Evolutionary conservation across 2,329 filamentous ascomycete genomes (phyloP), one percentile per base, ranked within the genome.

Genomic region (Neocucurbitaria cava): DNA sequence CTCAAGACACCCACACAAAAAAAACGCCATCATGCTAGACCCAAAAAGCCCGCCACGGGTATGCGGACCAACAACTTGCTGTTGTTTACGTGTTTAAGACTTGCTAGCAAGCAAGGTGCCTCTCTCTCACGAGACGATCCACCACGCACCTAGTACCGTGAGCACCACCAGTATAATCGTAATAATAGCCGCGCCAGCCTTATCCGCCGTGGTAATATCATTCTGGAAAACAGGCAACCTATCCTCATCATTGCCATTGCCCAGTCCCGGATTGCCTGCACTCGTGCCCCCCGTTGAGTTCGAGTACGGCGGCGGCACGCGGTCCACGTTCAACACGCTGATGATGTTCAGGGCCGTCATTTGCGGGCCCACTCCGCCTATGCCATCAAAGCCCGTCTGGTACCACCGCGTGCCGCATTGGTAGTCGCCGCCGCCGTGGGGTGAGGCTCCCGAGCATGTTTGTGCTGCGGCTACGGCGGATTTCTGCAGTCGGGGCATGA

Each of bases 331-430:
- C 44, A 79, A 71, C 31, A 77, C 78, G 51, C 78, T 71, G 46
- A 86, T 79, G 43, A 82, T 78, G 43, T 82, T 82, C 6, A 87
- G 74, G 0, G 82, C 83, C 44, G 78, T 80, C 82, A 87, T 84
- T 71, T 85, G 81, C 68, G 86, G 81, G 2, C 83, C 83, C 1
- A 85, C 83, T 7, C 84, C 83, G 10, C 70, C 68, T 1, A 71
- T 73, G 3, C 79, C 76, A 62, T 85, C 83, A 59, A 76, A 79
- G 1, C 59, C 66, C 6, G 66, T 56, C 17, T 66, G 71, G 47
- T 66, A 74, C 79, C 79, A 82, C 15, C 72, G 69, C 31, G 74
- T 77, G 3, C 79, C 79, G 62, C 80, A 82, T 30, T 63, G 61
- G 36, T 66, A 66, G 18, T 46, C 44, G 70, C 67, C 53, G 68